Evolutionary conservation across 495 filamentous ascomycete genomes (phyloP).

Genomic region (Chaetomium tenue): DNA sequence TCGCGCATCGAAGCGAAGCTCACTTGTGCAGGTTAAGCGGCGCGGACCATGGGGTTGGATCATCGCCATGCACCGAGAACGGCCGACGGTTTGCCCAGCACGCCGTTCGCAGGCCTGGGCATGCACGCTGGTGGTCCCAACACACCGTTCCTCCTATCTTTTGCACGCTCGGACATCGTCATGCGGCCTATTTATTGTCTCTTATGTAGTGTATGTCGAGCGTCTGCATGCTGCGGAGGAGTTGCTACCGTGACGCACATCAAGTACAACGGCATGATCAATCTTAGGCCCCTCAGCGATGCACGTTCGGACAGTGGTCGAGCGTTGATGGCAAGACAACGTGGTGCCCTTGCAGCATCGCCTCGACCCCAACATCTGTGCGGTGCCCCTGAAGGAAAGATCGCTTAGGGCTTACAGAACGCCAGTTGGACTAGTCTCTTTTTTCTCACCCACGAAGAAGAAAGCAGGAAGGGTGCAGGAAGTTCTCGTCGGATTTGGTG

Average conservation of each 20-base stretch:
- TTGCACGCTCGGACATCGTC: conserved; percentile 19
- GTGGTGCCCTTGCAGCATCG: conserved; percentile 19
- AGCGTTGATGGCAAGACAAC: conserved; percentile 15
- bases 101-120: neutral
- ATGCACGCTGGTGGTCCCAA: neutral
- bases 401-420: conserved; percentile 3
- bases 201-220: neutral
- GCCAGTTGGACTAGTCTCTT: neutral
- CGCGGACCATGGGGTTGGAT: conserved; percentile 13
- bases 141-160: neutral
- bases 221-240: conserved; percentile 3
- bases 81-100: conserved; percentile 5
- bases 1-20: conserved; percentile 30
- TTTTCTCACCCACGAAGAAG: neutral
- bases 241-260: neutral
- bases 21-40: conserved; percentile 24
- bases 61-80: conserved; percentile 16
- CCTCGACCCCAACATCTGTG: neutral
- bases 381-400: conserved; percentile 1
- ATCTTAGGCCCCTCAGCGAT: conserved; percentile 1
- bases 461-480: neutral
- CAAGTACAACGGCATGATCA: conserved; percentile 4
- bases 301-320: conserved; percentile 11
- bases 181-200: conserved; percentile 14
- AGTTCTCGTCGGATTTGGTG: conserved; percentile 9